These are phyloP conservation scores for Chaetomium strumarium DNA, from an alignment of 2,329 filamentous ascomycete genomes.

Conservation along the genomic window DNA sequence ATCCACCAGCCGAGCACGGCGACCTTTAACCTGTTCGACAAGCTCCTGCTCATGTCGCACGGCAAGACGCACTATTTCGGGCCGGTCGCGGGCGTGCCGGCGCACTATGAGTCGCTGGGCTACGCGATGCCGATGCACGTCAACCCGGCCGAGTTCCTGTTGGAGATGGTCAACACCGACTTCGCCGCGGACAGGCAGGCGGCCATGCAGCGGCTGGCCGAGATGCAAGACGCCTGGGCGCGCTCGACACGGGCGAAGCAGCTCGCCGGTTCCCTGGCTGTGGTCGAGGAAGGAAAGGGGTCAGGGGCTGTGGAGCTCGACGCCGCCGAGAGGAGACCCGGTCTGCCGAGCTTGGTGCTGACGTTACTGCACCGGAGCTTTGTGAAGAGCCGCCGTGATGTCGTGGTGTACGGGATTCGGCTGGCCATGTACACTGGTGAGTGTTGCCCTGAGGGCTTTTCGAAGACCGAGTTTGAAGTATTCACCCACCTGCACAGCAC, in stretches of 20 bases:
- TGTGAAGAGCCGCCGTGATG: constrained; percentile 78
- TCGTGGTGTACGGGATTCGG: constrained; percentile 77
- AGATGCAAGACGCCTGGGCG: constrained; percentile 52
- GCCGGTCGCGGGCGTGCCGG: constrained; percentile 47
- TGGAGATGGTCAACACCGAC: constrained; percentile 74
- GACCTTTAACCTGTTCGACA: constrained; percentile 76
- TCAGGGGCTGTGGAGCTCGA: constrained; percentile 19
- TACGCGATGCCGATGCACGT: constrained; percentile 60
- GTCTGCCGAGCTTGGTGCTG: constrained; percentile 45
- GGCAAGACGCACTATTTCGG: constrained; percentile 72
- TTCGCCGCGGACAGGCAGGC: constrained; percentile 51
- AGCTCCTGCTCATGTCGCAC: constrained; percentile 64
- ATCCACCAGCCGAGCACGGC: constrained; percentile 82
- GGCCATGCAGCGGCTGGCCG: constrained; percentile 43
- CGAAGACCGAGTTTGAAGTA: background rate
- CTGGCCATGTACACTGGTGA: constrained; percentile 71
- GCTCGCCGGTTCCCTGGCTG: constrained; percentile 23
- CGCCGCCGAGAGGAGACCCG: constrained; percentile 35
- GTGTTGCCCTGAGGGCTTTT: constrained; percentile 5
- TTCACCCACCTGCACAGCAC: constrained; percentile 31
- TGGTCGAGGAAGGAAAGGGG: constrained; percentile 26
- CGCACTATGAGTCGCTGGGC: constrained; percentile 59
- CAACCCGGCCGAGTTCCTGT: constrained; percentile 75
- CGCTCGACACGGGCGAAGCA: constrained; percentile 33
- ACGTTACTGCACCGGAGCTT: constrained; percentile 72